Conservation (phyloP, 352 stramenopile genomes). For the Elongisporangium undulatum region DNA sequence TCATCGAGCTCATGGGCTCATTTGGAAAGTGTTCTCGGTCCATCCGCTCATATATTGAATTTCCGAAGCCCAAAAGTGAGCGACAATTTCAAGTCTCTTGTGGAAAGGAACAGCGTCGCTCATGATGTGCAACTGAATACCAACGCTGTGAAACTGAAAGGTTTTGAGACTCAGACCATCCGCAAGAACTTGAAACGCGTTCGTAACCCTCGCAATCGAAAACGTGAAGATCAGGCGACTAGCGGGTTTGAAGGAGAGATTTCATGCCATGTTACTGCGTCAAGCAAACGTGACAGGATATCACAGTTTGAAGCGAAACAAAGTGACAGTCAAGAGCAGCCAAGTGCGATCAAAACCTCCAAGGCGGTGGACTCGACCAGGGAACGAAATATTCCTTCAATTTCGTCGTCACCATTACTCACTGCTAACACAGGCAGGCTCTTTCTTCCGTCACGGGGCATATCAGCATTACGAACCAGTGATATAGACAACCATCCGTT, state of each 20-base stretch:
- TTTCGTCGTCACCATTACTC: background rate
- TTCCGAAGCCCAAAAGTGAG: slow-evolving; percentile 79
- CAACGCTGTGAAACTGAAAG: slow-evolving; percentile 26
- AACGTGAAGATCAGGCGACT: slow-evolving; percentile 34
- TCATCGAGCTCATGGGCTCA: slow-evolving; percentile 41
- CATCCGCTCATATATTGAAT: slow-evolving; percentile 68
- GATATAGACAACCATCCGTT: background rate
- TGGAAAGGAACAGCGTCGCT: background rate
- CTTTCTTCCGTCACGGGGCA: background rate
- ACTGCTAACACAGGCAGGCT: background rate
- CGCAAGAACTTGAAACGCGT: slow-evolving; percentile 40
- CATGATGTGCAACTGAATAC: slow-evolving; percentile 7
- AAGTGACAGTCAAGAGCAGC: background rate
- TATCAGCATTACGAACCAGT: background rate
- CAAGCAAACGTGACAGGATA: slow-evolving; percentile 9
- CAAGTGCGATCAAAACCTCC: background rate
- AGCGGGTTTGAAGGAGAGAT: slow-evolving; percentile 74
- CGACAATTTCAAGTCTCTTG: slow-evolving; percentile 64
- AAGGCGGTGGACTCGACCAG: background rate
- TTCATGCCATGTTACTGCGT: slow-evolving; percentile 36
- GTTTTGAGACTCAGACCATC: slow-evolving; percentile 35
- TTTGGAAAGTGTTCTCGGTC: slow-evolving; percentile 60
- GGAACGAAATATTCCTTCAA: background rate
- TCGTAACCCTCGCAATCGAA: slow-evolving; percentile 45
- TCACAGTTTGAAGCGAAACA: background rate